Evolutionary conservation across 306 rosid genomes (phyloP).

Genomic region (Glycyrrhiza uralensis): DNA sequence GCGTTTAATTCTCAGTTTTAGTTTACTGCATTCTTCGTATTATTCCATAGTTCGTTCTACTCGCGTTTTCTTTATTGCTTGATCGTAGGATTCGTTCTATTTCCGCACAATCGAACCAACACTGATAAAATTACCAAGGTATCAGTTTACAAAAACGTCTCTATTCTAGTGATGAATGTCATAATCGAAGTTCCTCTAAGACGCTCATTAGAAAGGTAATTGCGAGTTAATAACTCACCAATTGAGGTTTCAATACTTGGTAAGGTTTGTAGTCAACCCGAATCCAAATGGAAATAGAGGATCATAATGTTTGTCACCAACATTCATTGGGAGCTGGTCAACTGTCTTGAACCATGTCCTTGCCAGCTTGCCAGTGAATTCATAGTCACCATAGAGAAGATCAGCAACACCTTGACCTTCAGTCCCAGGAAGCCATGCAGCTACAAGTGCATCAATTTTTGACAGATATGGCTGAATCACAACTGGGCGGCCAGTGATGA

Average conservation of each 20-base stretch:
- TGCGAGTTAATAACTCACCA: neutral
- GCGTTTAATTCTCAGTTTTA: too few relatives aligned
- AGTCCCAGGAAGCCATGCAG: constrained; percentile 98
- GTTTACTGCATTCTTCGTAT: too few relatives aligned
- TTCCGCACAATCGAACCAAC: too few relatives aligned
- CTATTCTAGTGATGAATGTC: neutral
- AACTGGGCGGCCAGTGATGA: constrained; percentile 85
- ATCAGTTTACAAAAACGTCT: neutral
- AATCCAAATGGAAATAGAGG: constrained; percentile 36
- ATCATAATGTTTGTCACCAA: constrained; percentile 38
- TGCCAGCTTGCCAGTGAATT: constrained; percentile 31
- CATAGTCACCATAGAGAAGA: constrained; percentile 26
- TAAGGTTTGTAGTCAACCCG: constrained; percentile 20
- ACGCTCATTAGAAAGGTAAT: neutral
- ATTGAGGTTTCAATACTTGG: constrained; percentile 5
- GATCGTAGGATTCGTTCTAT: too few relatives aligned
- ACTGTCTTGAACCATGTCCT: constrained; percentile 37
- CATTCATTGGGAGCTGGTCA: constrained; percentile 41
- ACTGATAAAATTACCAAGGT: neutral
- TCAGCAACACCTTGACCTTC: constrained; percentile 40
- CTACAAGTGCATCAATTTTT: constrained; percentile 68
- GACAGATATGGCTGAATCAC: constrained; percentile 70
- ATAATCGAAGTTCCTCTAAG: neutral
- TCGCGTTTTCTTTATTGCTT: too few relatives aligned
- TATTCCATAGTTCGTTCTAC: too few relatives aligned